Percentiles rank a stretch among this genome's conserved stretches.
These are phyloP conservation scores for Lachancea sp. DNA, from an alignment of 805 yeast species.

Conservation along the genomic window DNA sequence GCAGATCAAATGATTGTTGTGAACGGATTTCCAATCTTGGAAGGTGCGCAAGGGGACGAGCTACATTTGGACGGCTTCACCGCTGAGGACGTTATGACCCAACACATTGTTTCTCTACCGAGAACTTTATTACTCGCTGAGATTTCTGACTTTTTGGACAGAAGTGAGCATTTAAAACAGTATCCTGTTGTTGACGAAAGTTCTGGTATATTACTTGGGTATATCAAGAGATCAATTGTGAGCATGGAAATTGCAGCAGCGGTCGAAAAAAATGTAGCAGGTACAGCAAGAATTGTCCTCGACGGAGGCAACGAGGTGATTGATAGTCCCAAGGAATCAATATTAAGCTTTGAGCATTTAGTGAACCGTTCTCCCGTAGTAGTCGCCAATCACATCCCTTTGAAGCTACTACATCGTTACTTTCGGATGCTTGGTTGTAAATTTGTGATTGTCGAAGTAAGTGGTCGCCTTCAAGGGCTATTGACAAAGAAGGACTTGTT, in stretches of 20 bases:
- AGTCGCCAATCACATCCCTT: constrained; percentile 45
- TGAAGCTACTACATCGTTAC: constrained; percentile 58
- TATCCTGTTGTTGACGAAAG: constrained; percentile 49
- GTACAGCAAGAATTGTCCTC: neutral
- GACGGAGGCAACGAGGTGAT: constrained; percentile 5
- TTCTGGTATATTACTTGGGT: constrained; percentile 32
- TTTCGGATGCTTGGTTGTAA: constrained; percentile 79
- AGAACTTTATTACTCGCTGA: constrained; percentile 26
- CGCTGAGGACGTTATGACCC: constrained; percentile 60
- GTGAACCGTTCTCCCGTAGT: constrained; percentile 58
- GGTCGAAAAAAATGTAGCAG: neutral
- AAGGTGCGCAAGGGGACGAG: constrained; percentile 62
- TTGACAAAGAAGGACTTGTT: constrained; percentile 80
- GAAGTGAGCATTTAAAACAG: constrained; percentile 37
- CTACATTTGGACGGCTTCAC: constrained; percentile 41
- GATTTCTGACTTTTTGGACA: constrained; percentile 20
- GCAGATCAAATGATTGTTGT: constrained; percentile 91
- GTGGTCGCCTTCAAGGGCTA: constrained; percentile 63
- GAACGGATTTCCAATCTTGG: constrained; percentile 78
- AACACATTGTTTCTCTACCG: constrained; percentile 22
- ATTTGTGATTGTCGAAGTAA: constrained; percentile 56
- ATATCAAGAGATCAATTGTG: constrained; percentile 11
- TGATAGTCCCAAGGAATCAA: too few species aligned
- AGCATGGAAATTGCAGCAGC: neutral
- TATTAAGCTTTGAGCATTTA: constrained; percentile 10